phyloP scores from a whole-genome alignment of 208 protist genomes.

The Polymyxa betae region DNA sequence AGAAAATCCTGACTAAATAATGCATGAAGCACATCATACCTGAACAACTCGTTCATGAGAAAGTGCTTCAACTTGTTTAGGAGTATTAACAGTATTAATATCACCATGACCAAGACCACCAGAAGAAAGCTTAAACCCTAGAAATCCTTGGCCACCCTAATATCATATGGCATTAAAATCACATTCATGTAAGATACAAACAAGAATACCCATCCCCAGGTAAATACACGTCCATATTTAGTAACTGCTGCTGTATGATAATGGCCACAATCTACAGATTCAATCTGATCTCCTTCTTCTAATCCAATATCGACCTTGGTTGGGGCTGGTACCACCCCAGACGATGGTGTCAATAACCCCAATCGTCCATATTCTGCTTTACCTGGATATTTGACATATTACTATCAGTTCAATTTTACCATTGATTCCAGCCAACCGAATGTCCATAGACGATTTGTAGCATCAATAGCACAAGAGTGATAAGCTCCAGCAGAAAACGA shows the following conservation, averaged over 20 bases:
- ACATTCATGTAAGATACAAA: not conserved
- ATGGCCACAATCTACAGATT: not conserved
- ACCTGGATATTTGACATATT: not conserved
- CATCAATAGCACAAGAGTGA: constrained; percentile 11
- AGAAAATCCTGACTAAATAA: not conserved
- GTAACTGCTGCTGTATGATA: constrained; percentile 30
- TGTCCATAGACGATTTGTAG: not conserved
- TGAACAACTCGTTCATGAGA: not conserved
- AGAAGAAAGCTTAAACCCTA: too few relatives aligned
- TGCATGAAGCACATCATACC: not conserved
- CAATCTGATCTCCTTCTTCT: not conserved
- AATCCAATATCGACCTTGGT: not conserved
- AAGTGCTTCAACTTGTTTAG: constrained; percentile 11
- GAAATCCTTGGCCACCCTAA: not conserved
- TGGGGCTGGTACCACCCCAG: not conserved
- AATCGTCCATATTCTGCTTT: constrained; percentile 40
- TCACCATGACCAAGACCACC: constrained; percentile 40
- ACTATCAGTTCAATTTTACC: not conserved
- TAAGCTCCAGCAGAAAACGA: not conserved
- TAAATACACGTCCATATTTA: constrained; percentile 10
- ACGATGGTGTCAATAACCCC: not conserved
- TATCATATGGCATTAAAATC: not conserved
- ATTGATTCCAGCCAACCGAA: not conserved
- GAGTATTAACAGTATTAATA: not conserved
- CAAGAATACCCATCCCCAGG: constrained; percentile 37